A percentile compares a stretch with the other conserved stretches of the same genome.
Evolutionary conservation across 148 eudicot species (phyloP).

Genomic region (Fagopyrum esculentum): DNA sequence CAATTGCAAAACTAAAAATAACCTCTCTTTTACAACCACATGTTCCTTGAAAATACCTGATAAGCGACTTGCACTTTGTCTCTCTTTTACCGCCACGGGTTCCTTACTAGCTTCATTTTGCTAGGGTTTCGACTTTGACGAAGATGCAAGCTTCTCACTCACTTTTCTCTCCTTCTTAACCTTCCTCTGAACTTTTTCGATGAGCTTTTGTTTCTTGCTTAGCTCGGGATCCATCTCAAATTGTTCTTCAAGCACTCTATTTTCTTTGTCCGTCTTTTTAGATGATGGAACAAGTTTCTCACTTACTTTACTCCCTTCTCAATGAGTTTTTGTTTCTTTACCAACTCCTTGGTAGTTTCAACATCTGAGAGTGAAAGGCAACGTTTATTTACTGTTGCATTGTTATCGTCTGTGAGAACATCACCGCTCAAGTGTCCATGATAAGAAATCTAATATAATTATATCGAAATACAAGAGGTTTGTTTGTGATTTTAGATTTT

Average conservation of each 20-base stretch:
- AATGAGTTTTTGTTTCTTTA: background rate
- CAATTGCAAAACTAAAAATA: too few relatives aligned
- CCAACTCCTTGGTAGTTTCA: background rate
- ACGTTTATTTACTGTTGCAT: background rate
- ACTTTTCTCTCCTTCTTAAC: background rate
- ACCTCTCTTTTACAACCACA: background rate
- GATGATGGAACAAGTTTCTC: background rate
- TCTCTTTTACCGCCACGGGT: background rate
- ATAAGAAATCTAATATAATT: too few relatives aligned
- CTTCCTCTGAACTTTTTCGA: background rate
- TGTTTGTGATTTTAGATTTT: too few relatives aligned
- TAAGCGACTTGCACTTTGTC: background rate
- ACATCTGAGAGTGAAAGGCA: background rate
- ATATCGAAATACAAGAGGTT: too few relatives aligned
- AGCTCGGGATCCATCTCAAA: background rate
- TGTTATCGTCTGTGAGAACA: background rate
- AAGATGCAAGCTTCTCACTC: background rate
- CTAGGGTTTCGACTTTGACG: background rate
- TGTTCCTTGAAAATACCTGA: background rate
- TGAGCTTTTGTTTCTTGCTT: background rate
- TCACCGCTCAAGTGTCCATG: constrained; percentile 8
- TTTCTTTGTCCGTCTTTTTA: background rate
- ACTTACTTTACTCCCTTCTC: background rate
- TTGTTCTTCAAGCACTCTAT: background rate
- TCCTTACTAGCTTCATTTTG: background rate